phyloP scores from a whole-genome alignment of 495 filamentous ascomycete genomes.

The Penicillium daleae region DNA sequence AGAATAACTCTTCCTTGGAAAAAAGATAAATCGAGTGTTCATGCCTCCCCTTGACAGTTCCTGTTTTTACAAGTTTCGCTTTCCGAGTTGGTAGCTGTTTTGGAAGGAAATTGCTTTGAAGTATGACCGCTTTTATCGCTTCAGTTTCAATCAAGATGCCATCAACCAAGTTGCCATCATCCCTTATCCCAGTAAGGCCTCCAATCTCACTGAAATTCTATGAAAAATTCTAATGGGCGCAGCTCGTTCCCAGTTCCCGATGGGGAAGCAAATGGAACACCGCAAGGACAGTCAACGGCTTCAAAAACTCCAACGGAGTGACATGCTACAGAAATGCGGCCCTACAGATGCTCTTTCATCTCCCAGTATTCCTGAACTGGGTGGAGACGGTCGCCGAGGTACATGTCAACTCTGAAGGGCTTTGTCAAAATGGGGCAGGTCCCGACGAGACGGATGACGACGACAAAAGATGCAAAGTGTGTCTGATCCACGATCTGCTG shows the following conservation, averaged over 20 bases:
- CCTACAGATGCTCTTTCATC: constrained; percentile 47
- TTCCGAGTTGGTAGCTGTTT: background rate
- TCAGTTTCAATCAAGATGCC: background rate
- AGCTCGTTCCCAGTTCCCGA: background rate
- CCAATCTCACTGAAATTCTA: background rate
- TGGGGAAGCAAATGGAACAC: constrained; percentile 10
- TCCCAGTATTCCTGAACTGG: constrained; percentile 44
- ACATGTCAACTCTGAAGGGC: constrained; percentile 1
- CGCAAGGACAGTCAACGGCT: background rate
- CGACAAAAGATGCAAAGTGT: constrained; percentile 19
- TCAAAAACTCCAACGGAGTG: background rate
- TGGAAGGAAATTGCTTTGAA: background rate
- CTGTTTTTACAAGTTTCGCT: background rate
- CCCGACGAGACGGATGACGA: background rate
- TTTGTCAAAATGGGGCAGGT: background rate
- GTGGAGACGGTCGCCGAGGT: constrained; percentile 15
- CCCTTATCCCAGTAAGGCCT: background rate
- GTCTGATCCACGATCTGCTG: constrained; percentile 20
- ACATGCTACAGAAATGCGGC: constrained; percentile 50
- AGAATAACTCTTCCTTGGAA: background rate
- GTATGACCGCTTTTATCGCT: background rate
- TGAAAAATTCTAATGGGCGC: background rate
- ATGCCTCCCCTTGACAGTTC: background rate
- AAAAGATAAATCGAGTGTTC: background rate
- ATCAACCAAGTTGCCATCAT: no score